A percentile compares a stretch with the other conserved stretches of the same genome.
Conservation (phyloP, 108 stramenopile species). For the Craspedostauros australis region DNA sequence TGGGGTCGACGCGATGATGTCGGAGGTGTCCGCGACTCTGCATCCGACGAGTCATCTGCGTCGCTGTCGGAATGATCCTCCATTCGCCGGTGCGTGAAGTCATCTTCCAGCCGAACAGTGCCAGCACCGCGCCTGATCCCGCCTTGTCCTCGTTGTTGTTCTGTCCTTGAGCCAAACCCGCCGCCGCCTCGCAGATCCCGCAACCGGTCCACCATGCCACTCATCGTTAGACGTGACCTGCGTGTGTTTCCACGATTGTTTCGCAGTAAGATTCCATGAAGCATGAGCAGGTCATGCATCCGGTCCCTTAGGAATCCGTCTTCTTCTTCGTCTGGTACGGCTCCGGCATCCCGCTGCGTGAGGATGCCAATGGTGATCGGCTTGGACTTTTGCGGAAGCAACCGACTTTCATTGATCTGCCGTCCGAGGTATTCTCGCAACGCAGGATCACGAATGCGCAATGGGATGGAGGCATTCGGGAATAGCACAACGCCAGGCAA, state of each 20-base stretch:
- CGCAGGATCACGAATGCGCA: slow-evolving; percentile 43
- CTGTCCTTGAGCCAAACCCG: background rate
- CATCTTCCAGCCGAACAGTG: background rate
- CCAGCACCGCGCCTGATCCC: background rate
- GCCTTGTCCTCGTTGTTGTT: background rate
- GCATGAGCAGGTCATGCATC: too few relatives aligned
- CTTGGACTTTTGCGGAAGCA: slow-evolving; percentile 26
- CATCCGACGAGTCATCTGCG: background rate
- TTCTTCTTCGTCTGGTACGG: background rate
- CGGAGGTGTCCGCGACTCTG: background rate
- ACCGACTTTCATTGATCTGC: slow-evolving; percentile 51
- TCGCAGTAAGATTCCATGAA: too few relatives aligned
- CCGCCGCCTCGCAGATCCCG: background rate
- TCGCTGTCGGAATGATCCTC: background rate
- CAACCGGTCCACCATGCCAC: too few relatives aligned
- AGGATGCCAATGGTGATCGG: background rate
- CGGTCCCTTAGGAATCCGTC: background rate
- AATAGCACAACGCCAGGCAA: slow-evolving; percentile 66
- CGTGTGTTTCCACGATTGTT: background rate
- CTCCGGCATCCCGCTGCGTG: background rate
- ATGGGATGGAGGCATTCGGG: slow-evolving; percentile 57
- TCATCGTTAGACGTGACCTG: too few relatives aligned
- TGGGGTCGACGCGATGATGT: background rate
- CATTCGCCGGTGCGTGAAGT: background rate
- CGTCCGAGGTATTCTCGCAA: slow-evolving; percentile 57